A percentile compares a stretch with the other conserved stretches of the same genome.
Conservation (phyloP, 768 basidiomycete genomes). For the Ramaria sp. region DNA sequence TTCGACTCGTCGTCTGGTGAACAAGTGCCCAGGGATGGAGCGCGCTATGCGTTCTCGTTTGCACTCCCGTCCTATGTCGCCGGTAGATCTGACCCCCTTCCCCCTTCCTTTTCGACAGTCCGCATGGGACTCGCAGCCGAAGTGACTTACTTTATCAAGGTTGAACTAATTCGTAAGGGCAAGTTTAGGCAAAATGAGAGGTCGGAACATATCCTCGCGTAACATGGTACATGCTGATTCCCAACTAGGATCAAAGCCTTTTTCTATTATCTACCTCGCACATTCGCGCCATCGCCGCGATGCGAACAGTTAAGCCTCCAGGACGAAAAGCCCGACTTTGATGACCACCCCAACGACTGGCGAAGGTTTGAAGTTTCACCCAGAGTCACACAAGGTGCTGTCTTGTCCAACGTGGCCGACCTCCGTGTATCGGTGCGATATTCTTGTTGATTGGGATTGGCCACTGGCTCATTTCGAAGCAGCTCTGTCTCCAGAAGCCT, state of each 20-base stretch:
- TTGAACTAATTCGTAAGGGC: constrained; percentile 30
- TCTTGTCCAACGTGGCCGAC: background rate
- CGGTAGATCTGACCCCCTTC: constrained; percentile 21
- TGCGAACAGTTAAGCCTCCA: background rate
- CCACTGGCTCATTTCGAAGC: background rate
- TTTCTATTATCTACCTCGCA: constrained; percentile 7
- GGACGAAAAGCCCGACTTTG: background rate
- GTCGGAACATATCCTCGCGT: background rate
- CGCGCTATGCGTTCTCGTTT: constrained; percentile 26
- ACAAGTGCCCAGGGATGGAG: constrained; percentile 10
- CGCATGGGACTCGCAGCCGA: constrained; percentile 21
- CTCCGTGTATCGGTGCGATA: constrained; percentile 2
- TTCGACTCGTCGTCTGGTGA: constrained; percentile 16
- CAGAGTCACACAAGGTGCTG: background rate
- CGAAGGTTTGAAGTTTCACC: background rate
- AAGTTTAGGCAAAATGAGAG: constrained; percentile 3
- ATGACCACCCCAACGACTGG: background rate
- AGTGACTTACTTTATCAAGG: constrained; percentile 27
- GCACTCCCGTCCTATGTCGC: constrained; percentile 27
- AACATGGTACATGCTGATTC: background rate
- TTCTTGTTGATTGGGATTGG: background rate
- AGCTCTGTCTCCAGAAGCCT: background rate
- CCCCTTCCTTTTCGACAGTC: constrained; percentile 28
- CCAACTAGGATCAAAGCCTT: constrained; percentile 1
- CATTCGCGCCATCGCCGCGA: background rate